phyloP scores from a whole-genome alignment of 2,329 filamentous ascomycete species.

The Aquanectria penicillioides region DNA sequence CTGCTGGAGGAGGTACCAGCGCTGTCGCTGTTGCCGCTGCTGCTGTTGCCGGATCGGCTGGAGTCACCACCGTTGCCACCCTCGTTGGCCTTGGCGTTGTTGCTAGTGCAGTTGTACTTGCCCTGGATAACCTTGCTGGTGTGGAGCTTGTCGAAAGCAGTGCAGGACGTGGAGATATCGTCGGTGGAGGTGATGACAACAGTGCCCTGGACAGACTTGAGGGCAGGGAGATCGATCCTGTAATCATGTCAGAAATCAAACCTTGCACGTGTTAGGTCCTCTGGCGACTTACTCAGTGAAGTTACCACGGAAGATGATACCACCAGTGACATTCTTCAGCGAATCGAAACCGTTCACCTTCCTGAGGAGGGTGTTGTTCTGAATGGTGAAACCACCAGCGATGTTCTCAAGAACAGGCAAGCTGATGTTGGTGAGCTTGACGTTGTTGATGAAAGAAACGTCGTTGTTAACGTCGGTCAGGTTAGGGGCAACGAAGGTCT shows the following conservation, averaged over 20 bases:
- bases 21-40: conserved; percentile 51
- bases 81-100: conserved; percentile 63
- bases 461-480: conserved; percentile 69
- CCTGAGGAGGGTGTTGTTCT: conserved; percentile 85
- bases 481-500: conserved; percentile 71
- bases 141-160: conserved; percentile 58
- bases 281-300: conserved; percentile 86
- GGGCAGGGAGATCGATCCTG: conserved; percentile 75
- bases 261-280: too few species aligned
- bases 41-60: conserved; percentile 38
- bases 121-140: conserved; percentile 57
- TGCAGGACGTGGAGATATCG: conserved; percentile 65
- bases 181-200: conserved; percentile 76
- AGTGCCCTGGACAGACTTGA: conserved; percentile 75
- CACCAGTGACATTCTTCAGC: conserved; percentile 78
- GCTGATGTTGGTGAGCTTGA: conserved; percentile 75
- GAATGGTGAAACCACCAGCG: conserved; percentile 83
- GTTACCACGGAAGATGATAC: conserved; percentile 85
- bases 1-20: conserved; percentile 55
- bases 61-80: conserved; percentile 48
- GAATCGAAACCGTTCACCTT: conserved; percentile 73
- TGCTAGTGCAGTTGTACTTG: conserved; percentile 57
- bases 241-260: conserved; percentile 5
- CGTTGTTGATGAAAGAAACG: conserved; percentile 72
- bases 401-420: conserved; percentile 75